These are phyloP conservation scores for Fraxinus sp. DNA, from an alignment of 305 asterid genomes.

Conservation along the genomic window DNA sequence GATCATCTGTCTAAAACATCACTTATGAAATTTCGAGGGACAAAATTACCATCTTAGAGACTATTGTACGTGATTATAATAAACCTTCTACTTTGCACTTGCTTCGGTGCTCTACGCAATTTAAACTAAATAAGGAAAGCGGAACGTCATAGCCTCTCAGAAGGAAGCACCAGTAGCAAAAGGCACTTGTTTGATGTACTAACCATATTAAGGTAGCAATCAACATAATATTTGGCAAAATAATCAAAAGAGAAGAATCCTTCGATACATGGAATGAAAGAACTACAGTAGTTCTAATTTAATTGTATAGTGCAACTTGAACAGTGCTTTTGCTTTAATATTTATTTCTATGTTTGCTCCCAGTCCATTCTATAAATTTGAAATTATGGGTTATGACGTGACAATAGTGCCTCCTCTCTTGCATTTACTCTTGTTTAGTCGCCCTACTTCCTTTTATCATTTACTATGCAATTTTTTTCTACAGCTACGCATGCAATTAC, in stretches of 20 bases:
- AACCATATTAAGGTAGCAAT: neutral
- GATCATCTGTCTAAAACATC: neutral
- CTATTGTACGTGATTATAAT: neutral
- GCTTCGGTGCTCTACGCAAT: neutral
- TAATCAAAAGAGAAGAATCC: neutral
- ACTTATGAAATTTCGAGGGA: neutral
- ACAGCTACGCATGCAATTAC: neutral
- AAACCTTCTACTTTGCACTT: neutral
- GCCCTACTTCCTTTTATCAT: neutral
- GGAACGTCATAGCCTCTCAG: neutral
- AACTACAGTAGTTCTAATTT: neutral
- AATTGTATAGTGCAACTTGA: neutral
- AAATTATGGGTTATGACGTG: neutral
- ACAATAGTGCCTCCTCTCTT: neutral
- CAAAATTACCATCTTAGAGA: neutral
- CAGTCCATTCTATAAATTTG: neutral
- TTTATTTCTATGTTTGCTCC: neutral
- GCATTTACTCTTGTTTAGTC: conserved; percentile 2
- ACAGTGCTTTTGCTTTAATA: neutral
- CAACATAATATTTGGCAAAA: neutral
- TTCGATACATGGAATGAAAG: neutral
- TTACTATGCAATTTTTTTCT: neutral
- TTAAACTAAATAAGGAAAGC: neutral
- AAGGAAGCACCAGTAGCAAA: neutral
- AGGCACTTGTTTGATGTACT: neutral